Evolutionary conservation across 345 rosid genomes (phyloP), one percentile per base, ranked within the genome.

Genomic region (Pugionium cornutum): DNA sequence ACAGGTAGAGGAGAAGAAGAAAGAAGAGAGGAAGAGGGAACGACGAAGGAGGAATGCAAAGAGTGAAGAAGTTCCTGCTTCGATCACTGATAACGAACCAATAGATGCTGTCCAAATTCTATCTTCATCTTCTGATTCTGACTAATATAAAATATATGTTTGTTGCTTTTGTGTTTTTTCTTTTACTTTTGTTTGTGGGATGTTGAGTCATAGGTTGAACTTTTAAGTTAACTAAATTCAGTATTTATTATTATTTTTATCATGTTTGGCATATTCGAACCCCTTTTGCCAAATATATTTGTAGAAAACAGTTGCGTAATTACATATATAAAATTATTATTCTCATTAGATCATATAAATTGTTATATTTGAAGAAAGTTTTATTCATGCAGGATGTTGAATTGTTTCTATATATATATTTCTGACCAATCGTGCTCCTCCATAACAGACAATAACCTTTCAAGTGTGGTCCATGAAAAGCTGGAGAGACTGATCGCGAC

Each of bases 81-180:
- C 94, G 4, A 75, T 92, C 35, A 84, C 97, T 5, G 96, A 92
- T 68, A 44, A 25, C 45, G 88, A 82, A 50, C 97, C 96, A 52
- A 79, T 67, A 77, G 83, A 84, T 81, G 85, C 89, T 54, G 77
- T 75, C 67, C 89, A 92, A 66, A 68, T 81, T 83, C 83, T 86
- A 0, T 56, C 85, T 18, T 79, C 87, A 28, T 91, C 84, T 69
- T 84, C 97, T 8, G 95, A 87, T 51, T 71, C 88, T 1, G 83
- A 87, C 29, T 85, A 80, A 54, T 11, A 28, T 36, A 32, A 52
- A 30, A 58, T 18, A 18, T 18, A 18, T 18, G 18, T 18, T 18
- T 18, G 18, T 49, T 31, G 29, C 34, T 64, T 42, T 29, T 41
- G 11, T 28, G 28, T 43, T 4, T 39, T n/a, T 50, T 4, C 4